Evolutionary conservation across 2,329 filamentous ascomycete genomes (phyloP).

Genomic region (Cladosporium sp.): DNA sequence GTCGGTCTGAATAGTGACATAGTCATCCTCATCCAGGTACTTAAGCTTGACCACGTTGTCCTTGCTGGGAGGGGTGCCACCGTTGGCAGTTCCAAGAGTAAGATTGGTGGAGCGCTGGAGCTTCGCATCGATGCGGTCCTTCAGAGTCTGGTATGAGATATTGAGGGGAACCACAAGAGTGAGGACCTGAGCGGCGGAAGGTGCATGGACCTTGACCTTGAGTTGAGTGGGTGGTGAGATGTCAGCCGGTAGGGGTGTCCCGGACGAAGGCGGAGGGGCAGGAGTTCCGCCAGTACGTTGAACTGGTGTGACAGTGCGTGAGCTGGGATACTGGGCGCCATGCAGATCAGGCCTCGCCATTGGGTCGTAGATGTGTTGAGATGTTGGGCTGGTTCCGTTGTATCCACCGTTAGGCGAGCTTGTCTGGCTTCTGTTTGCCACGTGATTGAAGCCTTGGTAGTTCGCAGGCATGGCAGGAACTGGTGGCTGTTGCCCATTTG

Average conservation of each 20-base stretch:
- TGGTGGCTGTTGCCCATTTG: slow-evolving; percentile 54
- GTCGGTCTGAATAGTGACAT: slow-evolving; percentile 57
- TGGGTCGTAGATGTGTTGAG: slow-evolving; percentile 7
- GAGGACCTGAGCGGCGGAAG: slow-evolving; percentile 77
- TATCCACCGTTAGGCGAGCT: slow-evolving; percentile 63
- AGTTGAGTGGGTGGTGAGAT: slow-evolving; percentile 64
- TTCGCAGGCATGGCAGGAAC: slow-evolving; percentile 35
- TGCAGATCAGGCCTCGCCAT: slow-evolving; percentile 17
- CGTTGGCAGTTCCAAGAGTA: slow-evolving; percentile 57
- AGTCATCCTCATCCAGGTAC: slow-evolving; percentile 20
- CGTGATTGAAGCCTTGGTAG: slow-evolving; percentile 29
- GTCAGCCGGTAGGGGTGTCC: slow-evolving; percentile 18
- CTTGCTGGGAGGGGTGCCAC: slow-evolving; percentile 60
- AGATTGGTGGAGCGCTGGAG: slow-evolving; percentile 81
- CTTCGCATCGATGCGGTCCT: slow-evolving; percentile 95
- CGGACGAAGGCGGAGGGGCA: slow-evolving; percentile 29
- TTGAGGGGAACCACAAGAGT: slow-evolving; percentile 96
- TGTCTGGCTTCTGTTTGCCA: slow-evolving; percentile 71
- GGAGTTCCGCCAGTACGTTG: slow-evolving; percentile 34
- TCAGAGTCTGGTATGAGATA: slow-evolving; percentile 89
- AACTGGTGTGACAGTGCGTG: slow-evolving; percentile 43
- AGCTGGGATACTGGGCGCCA: slow-evolving; percentile 25
- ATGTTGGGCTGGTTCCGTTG: slow-evolving; percentile 12
- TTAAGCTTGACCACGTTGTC: slow-evolving; percentile 41
- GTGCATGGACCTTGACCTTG: slow-evolving; percentile 91